Evolutionary conservation across 345 rosid species (phyloP).

Genomic region (Populus tremula): DNA sequence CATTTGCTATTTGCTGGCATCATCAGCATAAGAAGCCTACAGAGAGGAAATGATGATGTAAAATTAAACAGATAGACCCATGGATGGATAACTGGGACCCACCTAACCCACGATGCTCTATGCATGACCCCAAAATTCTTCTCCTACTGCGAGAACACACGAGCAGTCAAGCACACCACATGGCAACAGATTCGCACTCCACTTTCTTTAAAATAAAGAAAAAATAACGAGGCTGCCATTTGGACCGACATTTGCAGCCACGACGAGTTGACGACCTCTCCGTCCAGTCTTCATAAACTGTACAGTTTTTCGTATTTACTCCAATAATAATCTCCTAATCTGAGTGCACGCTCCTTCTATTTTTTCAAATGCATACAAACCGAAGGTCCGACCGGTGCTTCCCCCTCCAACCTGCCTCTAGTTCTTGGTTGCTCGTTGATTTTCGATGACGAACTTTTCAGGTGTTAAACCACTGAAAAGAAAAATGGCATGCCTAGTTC

Average conservation of each 20-base stretch:
- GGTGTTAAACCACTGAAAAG: neutral
- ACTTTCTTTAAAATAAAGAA: no score
- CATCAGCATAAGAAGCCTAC: neutral
- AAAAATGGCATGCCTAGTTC: neutral
- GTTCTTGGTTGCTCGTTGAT: neutral
- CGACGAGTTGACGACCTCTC: neutral
- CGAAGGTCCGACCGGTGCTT: neutral
- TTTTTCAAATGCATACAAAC: neutral
- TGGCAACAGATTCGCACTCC: neutral
- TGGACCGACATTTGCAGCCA: neutral
- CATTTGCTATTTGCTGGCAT: neutral
- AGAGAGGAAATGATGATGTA: neutral
- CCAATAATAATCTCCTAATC: no score
- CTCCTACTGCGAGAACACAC: neutral
- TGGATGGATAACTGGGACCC: neutral
- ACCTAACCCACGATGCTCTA: no score
- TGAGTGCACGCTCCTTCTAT: neutral
- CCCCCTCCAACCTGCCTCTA: neutral
- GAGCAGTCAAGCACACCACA: neutral
- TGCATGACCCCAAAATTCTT: neutral
- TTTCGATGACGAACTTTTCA: neutral
- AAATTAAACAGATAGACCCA: neutral
- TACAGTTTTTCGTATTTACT: neutral
- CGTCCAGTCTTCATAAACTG: neutral
- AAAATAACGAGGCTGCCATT: neutral